Conservation (phyloP, 805 yeast species). For the Myxozyma vanderwaltii region DNA sequence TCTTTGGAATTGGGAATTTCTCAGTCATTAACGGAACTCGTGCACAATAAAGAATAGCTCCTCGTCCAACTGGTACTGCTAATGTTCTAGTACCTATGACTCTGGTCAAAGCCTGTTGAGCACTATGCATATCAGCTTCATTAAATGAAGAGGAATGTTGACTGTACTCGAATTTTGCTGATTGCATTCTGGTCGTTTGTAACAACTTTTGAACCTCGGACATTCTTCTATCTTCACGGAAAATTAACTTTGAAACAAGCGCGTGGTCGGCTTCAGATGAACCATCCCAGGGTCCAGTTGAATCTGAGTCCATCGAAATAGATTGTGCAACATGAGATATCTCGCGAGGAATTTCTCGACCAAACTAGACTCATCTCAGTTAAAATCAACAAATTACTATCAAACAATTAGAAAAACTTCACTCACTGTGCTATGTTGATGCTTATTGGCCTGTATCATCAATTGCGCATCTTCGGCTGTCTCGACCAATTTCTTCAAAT, state of each 20-base stretch:
- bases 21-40: slow-evolving; percentile 82
- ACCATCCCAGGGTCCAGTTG: slow-evolving; percentile 66
- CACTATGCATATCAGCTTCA: slow-evolving; percentile 46
- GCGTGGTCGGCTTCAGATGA: slow-evolving; percentile 70
- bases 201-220: slow-evolving; percentile 72
- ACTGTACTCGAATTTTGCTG: slow-evolving; percentile 45
- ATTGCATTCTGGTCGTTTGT: slow-evolving; percentile 68
- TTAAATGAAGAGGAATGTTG: slow-evolving; percentile 60
- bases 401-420: neutral
- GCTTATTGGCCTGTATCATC: neutral
- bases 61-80: slow-evolving; percentile 76
- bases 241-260: slow-evolving; percentile 68
- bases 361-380: neutral
- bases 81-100: slow-evolving; percentile 70
- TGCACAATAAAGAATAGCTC: slow-evolving; percentile 67
- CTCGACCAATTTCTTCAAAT: slow-evolving; percentile 47
- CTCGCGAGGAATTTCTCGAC: slow-evolving; percentile 44
- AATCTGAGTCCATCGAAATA: slow-evolving; percentile 41
- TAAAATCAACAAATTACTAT: neutral
- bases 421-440: slow-evolving; percentile 35
- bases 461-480: neutral
- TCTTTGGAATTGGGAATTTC: slow-evolving; percentile 72
- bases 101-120: slow-evolving; percentile 53
- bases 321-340: slow-evolving; percentile 45
- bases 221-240: slow-evolving; percentile 75